These are phyloP conservation scores for Prunus yedoensis DNA, from an alignment of 331 rosid genomes.

Conservation along the genomic window DNA sequence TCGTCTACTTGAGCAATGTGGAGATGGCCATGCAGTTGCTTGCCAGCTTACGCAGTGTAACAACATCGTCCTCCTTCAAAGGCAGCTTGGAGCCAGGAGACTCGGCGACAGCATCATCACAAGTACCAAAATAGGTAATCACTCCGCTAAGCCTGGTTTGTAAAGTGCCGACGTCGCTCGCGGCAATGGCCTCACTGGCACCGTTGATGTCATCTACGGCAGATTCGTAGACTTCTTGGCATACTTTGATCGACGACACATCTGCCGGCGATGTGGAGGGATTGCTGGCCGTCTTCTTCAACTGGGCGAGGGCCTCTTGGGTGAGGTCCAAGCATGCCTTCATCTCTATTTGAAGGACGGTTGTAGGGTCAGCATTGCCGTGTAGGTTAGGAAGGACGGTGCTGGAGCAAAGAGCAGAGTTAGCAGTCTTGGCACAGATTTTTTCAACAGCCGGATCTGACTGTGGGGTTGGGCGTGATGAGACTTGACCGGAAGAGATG, in stretches of 20 bases:
- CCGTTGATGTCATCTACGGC: background rate
- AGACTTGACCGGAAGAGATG: background rate
- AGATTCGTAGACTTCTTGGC: conserved; percentile 9
- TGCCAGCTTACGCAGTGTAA: background rate
- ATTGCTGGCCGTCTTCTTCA: background rate
- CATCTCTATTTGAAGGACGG: background rate
- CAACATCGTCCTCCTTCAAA: background rate
- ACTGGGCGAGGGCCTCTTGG: background rate
- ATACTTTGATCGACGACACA: background rate
- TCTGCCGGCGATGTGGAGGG: background rate
- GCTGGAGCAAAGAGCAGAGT: conserved; percentile 1
- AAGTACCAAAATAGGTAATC: background rate
- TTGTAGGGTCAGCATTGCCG: background rate
- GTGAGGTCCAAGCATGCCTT: background rate
- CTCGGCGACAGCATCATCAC: conserved; percentile 8
- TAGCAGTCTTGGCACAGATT: background rate
- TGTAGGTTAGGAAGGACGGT: background rate
- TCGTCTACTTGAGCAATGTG: background rate
- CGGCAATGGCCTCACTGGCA: background rate
- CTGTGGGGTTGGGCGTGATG: background rate
- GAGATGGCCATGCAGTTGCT: conserved; percentile 8
- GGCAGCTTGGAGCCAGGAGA: conserved; percentile 2
- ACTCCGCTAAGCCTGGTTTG: background rate
- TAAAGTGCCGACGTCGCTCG: background rate
- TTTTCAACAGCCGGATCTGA: background rate